These are phyloP conservation scores for Cryptosporidium baileyi DNA, from an alignment of 169 alveolate genomes.

Conservation along the genomic window DNA sequence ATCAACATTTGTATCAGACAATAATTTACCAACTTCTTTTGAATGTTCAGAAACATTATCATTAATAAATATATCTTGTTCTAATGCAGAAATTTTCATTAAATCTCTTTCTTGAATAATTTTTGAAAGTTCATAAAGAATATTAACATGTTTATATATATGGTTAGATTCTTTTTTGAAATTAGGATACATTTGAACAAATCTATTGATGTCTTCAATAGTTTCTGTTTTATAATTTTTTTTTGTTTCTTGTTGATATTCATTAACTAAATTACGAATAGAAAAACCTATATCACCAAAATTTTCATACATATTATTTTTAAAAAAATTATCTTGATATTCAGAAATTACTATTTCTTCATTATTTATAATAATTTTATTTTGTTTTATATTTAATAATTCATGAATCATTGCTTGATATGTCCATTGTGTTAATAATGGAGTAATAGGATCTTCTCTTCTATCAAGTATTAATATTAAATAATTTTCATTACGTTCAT, in stretches of 20 bases:
- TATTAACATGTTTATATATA: conserved; percentile 90
- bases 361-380: conserved; percentile 83
- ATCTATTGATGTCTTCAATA: conserved; percentile 90
- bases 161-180: conserved; percentile 86
- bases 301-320: conserved; percentile 86
- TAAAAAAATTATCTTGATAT: conserved; percentile 90
- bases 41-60: conserved; percentile 84
- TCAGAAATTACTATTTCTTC: conserved; percentile 83
- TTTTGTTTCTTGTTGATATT: conserved; percentile 77
- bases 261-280: conserved; percentile 84
- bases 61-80: conserved; percentile 86
- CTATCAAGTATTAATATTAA: conserved; percentile 89
- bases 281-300: conserved; percentile 92
- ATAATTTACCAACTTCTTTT: conserved; percentile 79
- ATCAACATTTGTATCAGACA: conserved; percentile 78
- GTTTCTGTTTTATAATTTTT: conserved; percentile 78
- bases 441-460: conserved; percentile 96
- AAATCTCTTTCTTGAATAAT: conserved; percentile 85
- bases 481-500: conserved; percentile 70
- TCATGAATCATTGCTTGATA: conserved; percentile 97
- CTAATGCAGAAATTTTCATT: conserved; percentile 85
- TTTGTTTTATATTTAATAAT: conserved; percentile 86
- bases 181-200: conserved; percentile 91
- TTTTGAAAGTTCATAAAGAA: conserved; percentile 86
- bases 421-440: conserved; percentile 95